phyloP scores from a whole-genome alignment of 164 flowering plant genomes.

The Annona squamosa region DNA sequence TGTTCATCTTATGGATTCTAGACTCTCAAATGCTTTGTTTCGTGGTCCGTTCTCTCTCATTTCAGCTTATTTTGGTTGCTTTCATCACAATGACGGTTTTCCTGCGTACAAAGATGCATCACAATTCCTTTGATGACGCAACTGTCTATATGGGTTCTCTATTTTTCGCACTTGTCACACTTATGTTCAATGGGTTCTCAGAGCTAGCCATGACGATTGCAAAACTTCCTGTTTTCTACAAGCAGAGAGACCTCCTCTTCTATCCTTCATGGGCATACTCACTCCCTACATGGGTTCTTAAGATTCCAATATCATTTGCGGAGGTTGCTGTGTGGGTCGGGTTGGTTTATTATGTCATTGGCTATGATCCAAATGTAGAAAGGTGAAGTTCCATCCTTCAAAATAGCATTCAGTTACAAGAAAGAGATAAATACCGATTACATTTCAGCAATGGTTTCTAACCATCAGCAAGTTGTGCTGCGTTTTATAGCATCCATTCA shows the following conservation, averaged over 20 bases:
- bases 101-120: constrained; percentile 25
- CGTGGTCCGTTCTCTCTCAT: background rate
- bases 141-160: constrained; percentile 37
- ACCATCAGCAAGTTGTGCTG: background rate
- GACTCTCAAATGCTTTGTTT: background rate
- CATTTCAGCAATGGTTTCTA: background rate
- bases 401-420: background rate
- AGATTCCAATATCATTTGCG: constrained; percentile 30
- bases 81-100: constrained; percentile 32
- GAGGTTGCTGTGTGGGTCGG: constrained; percentile 33
- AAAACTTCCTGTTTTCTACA: constrained; percentile 57
- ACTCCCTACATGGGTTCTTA: constrained; percentile 34
- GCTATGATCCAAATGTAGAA: constrained; percentile 33
- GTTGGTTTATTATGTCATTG: constrained; percentile 35
- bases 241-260: constrained; percentile 54
- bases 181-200: constrained; percentile 35
- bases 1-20: background rate
- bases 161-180: constrained; percentile 18
- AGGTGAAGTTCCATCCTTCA: constrained; percentile 19
- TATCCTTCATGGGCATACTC: constrained; percentile 59
- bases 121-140: constrained; percentile 28
- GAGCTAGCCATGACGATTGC: constrained; percentile 38
- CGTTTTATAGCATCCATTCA: background rate
- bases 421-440: background rate
- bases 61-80: constrained; percentile 29